phyloP scores from a whole-genome alignment of 495 filamentous ascomycete genomes.

The Copromyces sp. region DNA sequence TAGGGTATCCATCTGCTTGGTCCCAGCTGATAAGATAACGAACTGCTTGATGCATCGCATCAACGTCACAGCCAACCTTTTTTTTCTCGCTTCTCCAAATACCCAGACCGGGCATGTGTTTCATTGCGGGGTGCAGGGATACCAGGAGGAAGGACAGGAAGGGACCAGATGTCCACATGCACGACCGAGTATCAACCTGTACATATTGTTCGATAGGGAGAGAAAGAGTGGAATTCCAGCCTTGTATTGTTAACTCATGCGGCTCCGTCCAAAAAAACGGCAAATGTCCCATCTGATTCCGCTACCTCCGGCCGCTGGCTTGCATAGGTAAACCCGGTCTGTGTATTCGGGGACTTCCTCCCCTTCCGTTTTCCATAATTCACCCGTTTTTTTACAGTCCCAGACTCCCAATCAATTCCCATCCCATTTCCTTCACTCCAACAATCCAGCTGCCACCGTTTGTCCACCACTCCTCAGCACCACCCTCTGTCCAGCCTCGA shows the following conservation, averaged over 20 bases:
- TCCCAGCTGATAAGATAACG: neutral
- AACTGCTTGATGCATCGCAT: neutral
- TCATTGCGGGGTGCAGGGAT: neutral
- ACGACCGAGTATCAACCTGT: neutral
- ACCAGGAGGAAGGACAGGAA: neutral
- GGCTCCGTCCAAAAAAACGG: neutral
- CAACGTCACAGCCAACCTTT: neutral
- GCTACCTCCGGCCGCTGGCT: neutral
- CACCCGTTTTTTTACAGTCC: neutral
- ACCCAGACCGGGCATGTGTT: neutral
- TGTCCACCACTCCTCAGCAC: constrained; percentile 71
- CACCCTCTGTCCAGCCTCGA: constrained; percentile 68
- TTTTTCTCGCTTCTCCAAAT: neutral
- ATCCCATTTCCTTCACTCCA: constrained; percentile 43
- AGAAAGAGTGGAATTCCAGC: neutral
- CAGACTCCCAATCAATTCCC: neutral
- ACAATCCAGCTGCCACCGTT: constrained; percentile 76
- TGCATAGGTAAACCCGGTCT: neutral
- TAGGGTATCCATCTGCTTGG: neutral
- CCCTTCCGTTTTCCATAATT: neutral
- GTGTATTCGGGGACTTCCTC: neutral
- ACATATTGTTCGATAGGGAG: neutral
- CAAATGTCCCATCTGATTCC: neutral
- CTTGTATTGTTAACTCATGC: neutral
- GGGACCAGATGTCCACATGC: neutral